These are phyloP conservation scores for Lactifluus hygrophoroides DNA, from an alignment of 768 basidiomycete species.

Conservation along the genomic window DNA sequence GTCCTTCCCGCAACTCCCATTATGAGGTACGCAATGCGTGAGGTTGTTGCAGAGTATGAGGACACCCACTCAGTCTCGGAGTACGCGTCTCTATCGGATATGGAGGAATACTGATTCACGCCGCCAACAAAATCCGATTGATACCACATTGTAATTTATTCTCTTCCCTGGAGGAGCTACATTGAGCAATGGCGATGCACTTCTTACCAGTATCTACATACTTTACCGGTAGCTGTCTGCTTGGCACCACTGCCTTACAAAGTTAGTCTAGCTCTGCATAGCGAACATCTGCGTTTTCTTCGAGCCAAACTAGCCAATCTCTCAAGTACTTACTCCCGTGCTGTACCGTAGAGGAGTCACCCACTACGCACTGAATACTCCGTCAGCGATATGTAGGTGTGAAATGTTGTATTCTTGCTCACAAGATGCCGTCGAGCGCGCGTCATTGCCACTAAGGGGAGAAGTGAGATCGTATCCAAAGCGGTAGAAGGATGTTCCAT, in stretches of 20 bases:
- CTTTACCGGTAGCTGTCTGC: not conserved
- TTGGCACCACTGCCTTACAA: not conserved
- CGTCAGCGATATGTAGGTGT: not conserved
- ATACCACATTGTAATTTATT: conserved; percentile 13
- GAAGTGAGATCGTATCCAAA: conserved; percentile 1
- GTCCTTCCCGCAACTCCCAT: conserved; percentile 71
- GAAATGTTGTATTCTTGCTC: conserved; percentile 25
- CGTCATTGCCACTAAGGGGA: conserved; percentile 76
- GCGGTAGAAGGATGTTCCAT: conserved; percentile 17
- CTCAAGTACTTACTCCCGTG: conserved; percentile 81
- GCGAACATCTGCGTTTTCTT: conserved; percentile 82
- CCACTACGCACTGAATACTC: conserved; percentile 69
- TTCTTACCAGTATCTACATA: not conserved
- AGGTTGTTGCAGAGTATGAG: conserved; percentile 77
- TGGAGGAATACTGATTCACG: conserved; percentile 53
- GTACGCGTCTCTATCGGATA: conserved; percentile 70
- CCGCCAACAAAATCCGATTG: not conserved
- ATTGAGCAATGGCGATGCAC: not conserved
- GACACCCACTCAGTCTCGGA: conserved; percentile 68
- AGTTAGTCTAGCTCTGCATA: conserved; percentile 56
- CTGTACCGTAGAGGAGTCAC: conserved; percentile 85
- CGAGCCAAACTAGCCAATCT: conserved; percentile 87
- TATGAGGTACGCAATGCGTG: conserved; percentile 76
- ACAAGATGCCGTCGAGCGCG: conserved; percentile 84
- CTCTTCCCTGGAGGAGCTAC: not conserved